These are phyloP conservation scores for Garcia nutans DNA, from an alignment of 345 rosid genomes.

Conservation along the genomic window DNA sequence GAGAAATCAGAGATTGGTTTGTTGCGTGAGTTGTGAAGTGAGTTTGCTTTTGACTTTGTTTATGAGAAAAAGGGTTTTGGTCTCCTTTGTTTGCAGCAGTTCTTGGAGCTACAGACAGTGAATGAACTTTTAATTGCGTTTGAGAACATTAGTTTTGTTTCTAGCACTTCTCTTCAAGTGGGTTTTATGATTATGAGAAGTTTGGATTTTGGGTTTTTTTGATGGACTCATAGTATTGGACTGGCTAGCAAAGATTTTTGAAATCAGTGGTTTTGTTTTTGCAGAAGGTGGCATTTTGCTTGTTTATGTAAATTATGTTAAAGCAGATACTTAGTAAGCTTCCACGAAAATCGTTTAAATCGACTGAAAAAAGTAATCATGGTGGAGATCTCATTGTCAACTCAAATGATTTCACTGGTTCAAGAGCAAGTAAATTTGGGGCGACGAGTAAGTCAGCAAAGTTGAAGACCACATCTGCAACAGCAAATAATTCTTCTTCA, in stretches of 20 bases:
- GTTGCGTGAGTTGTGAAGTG: slow-evolving; percentile 28
- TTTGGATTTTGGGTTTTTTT: slow-evolving; percentile 16
- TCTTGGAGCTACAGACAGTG: slow-evolving; percentile 8
- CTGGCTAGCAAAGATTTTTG: background rate
- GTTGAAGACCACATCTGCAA: slow-evolving; percentile 31
- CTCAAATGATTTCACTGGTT: slow-evolving; percentile 39
- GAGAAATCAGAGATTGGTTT: slow-evolving; percentile 23
- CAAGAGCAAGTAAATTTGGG: slow-evolving; percentile 41
- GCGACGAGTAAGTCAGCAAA: slow-evolving; percentile 40
- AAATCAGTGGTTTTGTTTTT: slow-evolving; percentile 17
- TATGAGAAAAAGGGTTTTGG: slow-evolving; percentile 18
- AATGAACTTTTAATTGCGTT: background rate
- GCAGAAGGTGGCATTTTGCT: slow-evolving; percentile 18
- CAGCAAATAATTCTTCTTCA: slow-evolving; percentile 34
- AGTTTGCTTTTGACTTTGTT: slow-evolving; percentile 18
- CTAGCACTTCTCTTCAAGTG: slow-evolving; percentile 3
- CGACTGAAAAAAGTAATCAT: slow-evolving; percentile 54
- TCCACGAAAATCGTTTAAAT: slow-evolving; percentile 82
- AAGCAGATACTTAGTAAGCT: slow-evolving; percentile 80
- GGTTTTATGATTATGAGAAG: slow-evolving; percentile 12
- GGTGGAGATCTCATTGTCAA: slow-evolving; percentile 46
- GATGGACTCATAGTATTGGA: slow-evolving; percentile 17
- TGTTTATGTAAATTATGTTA: slow-evolving; percentile 50
- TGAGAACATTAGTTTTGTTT: background rate
- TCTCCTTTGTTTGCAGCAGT: slow-evolving; percentile 14